Evolutionary conservation across 2,329 filamentous ascomycete genomes (phyloP).

Genomic region (Cephalotrichum gorgonifer): DNA sequence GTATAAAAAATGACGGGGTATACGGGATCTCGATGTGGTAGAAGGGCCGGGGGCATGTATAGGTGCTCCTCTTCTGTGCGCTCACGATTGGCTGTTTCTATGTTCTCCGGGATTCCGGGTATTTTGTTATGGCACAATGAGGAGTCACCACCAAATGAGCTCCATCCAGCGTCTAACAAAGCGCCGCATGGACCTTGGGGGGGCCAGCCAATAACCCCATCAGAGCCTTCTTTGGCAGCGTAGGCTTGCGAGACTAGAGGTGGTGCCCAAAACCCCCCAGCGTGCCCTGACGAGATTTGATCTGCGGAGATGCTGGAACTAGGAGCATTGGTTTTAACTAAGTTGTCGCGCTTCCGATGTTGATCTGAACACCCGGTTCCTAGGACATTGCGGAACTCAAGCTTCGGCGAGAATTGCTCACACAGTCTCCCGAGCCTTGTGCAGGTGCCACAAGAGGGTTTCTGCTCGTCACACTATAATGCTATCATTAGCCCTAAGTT

Average conservation of each 20-base stretch:
- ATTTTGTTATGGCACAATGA: too few species aligned
- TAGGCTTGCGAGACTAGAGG: too few species aligned
- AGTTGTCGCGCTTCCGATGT: background rate
- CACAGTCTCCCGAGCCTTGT: conserved; percentile 3
- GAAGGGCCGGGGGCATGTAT: background rate
- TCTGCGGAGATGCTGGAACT: background rate
- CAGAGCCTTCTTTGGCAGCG: too few species aligned
- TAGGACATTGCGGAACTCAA: background rate
- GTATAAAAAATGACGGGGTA: background rate
- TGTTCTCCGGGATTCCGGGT: too few species aligned
- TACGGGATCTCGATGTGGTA: background rate
- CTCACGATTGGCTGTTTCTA: too few species aligned
- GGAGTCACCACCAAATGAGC: too few species aligned
- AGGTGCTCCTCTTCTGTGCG: background rate
- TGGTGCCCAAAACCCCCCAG: too few species aligned
- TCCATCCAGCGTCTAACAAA: too few species aligned
- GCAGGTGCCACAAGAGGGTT: conserved; percentile 6
- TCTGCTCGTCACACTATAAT: conserved; percentile 8
- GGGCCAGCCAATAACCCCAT: too few species aligned
- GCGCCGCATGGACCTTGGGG: too few species aligned
- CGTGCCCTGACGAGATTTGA: background rate
- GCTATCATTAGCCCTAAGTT: background rate
- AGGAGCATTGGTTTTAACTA: background rate
- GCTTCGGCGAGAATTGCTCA: background rate
- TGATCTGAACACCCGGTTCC: background rate